Base-by-base conservation (phyloP, 176 grass and related monocot species). In the Avena atlantica region DNA sequence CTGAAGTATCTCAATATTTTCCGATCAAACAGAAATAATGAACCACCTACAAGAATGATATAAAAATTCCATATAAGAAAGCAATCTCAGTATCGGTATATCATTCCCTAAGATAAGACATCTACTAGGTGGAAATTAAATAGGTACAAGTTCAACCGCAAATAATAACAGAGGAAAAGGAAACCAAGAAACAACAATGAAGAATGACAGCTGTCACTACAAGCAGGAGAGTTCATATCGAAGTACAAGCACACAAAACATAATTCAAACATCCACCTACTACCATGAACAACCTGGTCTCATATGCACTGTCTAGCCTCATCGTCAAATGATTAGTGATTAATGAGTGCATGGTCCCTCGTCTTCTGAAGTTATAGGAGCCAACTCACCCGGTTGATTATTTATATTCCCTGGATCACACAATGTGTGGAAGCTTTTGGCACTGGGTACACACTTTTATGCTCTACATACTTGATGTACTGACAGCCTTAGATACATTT, bases 1-100 rank as follows among this genome's bases (percentile, higher is more conserved):
- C 94, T 89, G 70, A 97, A 97, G 90, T 97, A 97, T 87, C 94
- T 94, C 85, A 97, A 85, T 63, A 94, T 93, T 92, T 97, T 94
- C 57, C 94, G 92, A 58, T 97, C 92, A 84, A 97, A 97, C 25
- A 97, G 83, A 89, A 90, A 97, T 44, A 97, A 86, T 3, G 94
- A 90, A 79, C 94, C 94, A 87, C 94, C 94, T 97, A 84, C 79
- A 80, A 63, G 14, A 70, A 78, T 71, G 62, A 36, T 50, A 78
- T 34, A 70, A 78, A 73, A 60, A 65, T 25, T 79, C 27, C n/a
- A 84, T 73, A n/a, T 34, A 78, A 74, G 9, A 79, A 72, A 85
- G 42, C 16, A 70, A 55, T 42, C 9, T 16, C n/a, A 31, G 3
- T 31, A 47, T 84, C 44, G 21, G 34, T 29, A 87, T 70, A 71